Base-by-base conservation (phyloP, 176 grass and related monocot genomes). In the Musa beccarii region DNA sequence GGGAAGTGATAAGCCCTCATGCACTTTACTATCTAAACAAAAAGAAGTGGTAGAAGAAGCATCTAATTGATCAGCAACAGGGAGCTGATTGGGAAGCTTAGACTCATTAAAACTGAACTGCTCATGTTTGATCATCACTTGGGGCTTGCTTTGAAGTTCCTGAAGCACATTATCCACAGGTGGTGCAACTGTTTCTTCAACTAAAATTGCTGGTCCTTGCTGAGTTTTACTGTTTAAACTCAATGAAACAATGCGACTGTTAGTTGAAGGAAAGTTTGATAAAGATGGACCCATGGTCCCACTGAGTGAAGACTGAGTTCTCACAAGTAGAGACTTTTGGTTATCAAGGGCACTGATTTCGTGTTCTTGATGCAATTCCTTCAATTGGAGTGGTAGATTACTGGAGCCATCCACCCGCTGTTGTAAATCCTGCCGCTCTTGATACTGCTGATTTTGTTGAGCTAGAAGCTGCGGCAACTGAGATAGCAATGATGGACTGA, bases 1-100 rank as follows among this genome's bases (percentile, higher is more conserved):
- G 51, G 86, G 88, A 79, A 99, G 80, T 22, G 86, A 89, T 82
- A 93, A 92, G 5, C 87, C 83, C 76, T 92, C 93, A 74, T 85
- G 85, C 69, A 83, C 79, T 15, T 83, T 92, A 75, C 90, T 91
- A 65, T 99, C 96, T 76, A 99, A 77, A 84, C 96, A 99, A 74
- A 95, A 99, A 14, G 91, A 99, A 17, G 90, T 99, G 11, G 96
- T 86, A 84, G 96, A 99, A 68, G 91, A 99, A 59, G 86, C 96
- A 79, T 99, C 96, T 59, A 95, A 86, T 54, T 93, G 90, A 89
- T 99, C 91, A 52, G 86, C 81, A 80, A 84, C 43, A 7, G 85
- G 74, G 67, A 92, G 80, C 53, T 87, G 86, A 64, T 81, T 91
- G 43, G 83, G 86, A 65, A 81, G 26, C 78, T 84, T 9, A 0